A percentile compares a stretch with the other conserved stretches of the same genome.
Conservation (phyloP, 257 asterid species). For the Pogostemon cablin region DNA sequence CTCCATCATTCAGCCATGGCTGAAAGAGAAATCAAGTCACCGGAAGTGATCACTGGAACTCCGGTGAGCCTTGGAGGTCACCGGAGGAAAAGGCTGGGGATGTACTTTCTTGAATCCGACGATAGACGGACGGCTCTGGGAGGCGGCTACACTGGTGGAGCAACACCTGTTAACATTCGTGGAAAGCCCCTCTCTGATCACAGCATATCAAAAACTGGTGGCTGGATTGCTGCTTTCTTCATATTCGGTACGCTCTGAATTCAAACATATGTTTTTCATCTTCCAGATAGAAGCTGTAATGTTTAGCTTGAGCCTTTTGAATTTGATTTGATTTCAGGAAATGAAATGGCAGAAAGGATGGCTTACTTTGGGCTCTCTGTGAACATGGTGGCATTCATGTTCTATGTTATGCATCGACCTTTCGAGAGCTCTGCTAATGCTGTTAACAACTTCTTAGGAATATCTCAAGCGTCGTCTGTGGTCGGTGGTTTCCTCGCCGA, state of each 20-base stretch:
- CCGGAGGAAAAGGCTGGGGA: conserved; percentile 63
- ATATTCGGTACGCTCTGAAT: conserved; percentile 61
- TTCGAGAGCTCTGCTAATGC: conserved; percentile 89
- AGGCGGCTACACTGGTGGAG: conserved; percentile 75
- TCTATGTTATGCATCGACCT: conserved; percentile 94
- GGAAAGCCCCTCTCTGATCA: conserved; percentile 79
- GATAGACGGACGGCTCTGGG: conserved; percentile 81
- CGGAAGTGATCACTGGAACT: conserved; percentile 37
- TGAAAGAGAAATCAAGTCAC: conserved; percentile 69
- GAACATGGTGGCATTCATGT: conserved; percentile 97
- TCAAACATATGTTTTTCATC: neutral
- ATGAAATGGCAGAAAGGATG: conserved; percentile 99
- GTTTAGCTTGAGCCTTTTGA: neutral
- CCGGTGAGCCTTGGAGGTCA: conserved; percentile 30
- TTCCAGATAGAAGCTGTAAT: neutral
- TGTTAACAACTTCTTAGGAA: conserved; percentile 88
- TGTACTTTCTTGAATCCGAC: conserved; percentile 82
- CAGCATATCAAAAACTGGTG: conserved; percentile 78
- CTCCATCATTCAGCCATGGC: conserved; percentile 39
- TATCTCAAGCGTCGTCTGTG: conserved; percentile 95
- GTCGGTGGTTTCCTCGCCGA: conserved; percentile 95
- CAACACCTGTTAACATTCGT: conserved; percentile 86
- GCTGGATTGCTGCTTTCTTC: conserved; percentile 99
- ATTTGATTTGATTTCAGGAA: conserved; percentile 48
- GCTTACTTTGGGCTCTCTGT: conserved; percentile 96